These are phyloP conservation scores for Letharia columbiana DNA, from an alignment of 495 filamentous ascomycete genomes.

Conservation along the genomic window DNA sequence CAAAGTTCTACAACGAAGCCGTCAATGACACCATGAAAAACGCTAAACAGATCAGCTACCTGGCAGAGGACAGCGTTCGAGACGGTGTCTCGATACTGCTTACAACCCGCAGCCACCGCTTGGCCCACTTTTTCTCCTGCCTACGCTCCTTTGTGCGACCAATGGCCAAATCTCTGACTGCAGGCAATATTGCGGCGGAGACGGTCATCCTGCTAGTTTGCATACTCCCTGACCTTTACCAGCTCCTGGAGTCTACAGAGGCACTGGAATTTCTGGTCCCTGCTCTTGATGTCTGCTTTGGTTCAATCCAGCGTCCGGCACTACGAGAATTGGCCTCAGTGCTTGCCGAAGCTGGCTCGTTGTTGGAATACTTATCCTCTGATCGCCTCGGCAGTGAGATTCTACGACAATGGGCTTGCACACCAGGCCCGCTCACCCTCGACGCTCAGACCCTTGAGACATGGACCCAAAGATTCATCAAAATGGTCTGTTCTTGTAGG, in stretches of 20 bases:
- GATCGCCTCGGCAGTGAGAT: neutral
- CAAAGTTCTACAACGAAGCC: neutral
- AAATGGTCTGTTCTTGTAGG: neutral
- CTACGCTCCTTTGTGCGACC: neutral
- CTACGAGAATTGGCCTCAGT: neutral
- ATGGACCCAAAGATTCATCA: conserved; percentile 9
- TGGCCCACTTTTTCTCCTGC: neutral
- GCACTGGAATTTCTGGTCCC: neutral
- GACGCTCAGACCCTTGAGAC: neutral
- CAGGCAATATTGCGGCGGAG: neutral
- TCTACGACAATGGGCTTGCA: conserved; percentile 3
- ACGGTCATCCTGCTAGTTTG: neutral
- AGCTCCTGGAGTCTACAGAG: neutral
- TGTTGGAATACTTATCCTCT: conserved; percentile 5
- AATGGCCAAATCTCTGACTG: neutral
- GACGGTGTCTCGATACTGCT: conserved; percentile 1
- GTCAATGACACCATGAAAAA: neutral
- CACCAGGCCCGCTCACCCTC: no score
- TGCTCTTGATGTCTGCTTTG: neutral
- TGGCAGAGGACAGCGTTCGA: neutral
- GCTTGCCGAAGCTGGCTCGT: neutral
- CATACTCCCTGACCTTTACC: neutral
- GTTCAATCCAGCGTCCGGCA: neutral
- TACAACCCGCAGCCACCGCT: neutral
- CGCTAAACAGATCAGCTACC: neutral